These are phyloP conservation scores for Hypoxylon sp. DNA, from an alignment of 2,329 filamentous ascomycete species.

Conservation along the genomic window DNA sequence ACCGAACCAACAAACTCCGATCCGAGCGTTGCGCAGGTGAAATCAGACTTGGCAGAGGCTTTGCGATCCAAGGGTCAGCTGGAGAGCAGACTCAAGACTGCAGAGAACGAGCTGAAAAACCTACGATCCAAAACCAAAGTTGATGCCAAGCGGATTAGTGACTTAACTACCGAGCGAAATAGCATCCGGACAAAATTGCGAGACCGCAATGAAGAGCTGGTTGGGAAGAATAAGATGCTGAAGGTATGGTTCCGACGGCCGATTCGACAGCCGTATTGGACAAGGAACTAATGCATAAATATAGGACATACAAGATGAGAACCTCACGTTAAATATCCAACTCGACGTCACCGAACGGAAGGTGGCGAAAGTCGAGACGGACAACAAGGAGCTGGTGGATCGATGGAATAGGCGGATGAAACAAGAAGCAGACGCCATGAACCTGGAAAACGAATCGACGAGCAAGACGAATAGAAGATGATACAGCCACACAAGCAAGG, in stretches of 20 bases:
- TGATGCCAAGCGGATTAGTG: slow-evolving; percentile 68
- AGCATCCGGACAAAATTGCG: slow-evolving; percentile 71
- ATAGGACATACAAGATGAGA: slow-evolving; percentile 88
- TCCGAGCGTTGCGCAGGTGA: slow-evolving; percentile 58
- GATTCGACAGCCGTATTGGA: background rate
- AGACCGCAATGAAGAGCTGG: slow-evolving; percentile 86
- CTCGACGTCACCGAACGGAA: slow-evolving; percentile 85
- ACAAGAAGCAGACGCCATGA: slow-evolving; percentile 88
- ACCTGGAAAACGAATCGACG: slow-evolving; percentile 65
- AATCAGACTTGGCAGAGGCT: slow-evolving; percentile 77
- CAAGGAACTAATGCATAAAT: slow-evolving; percentile 6
- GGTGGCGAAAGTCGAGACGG: slow-evolving; percentile 74
- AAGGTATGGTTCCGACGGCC: slow-evolving; percentile 61
- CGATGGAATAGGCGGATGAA: slow-evolving; percentile 92
- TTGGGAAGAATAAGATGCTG: slow-evolving; percentile 82
- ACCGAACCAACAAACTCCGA: slow-evolving; percentile 40
- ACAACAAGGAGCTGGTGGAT: slow-evolving; percentile 89
- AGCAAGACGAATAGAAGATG: slow-evolving; percentile 40
- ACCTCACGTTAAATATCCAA: slow-evolving; percentile 86
- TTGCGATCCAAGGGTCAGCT: slow-evolving; percentile 77
- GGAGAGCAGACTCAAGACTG: slow-evolving; percentile 67
- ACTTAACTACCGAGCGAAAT: slow-evolving; percentile 69
- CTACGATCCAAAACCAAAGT: slow-evolving; percentile 67
- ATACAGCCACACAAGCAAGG: slow-evolving; percentile 11
- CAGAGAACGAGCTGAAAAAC: slow-evolving; percentile 70